These are phyloP conservation scores for Coemansia sp. DNA, from an alignment of 371 early-diverging fungal species.

Conservation along the genomic window DNA sequence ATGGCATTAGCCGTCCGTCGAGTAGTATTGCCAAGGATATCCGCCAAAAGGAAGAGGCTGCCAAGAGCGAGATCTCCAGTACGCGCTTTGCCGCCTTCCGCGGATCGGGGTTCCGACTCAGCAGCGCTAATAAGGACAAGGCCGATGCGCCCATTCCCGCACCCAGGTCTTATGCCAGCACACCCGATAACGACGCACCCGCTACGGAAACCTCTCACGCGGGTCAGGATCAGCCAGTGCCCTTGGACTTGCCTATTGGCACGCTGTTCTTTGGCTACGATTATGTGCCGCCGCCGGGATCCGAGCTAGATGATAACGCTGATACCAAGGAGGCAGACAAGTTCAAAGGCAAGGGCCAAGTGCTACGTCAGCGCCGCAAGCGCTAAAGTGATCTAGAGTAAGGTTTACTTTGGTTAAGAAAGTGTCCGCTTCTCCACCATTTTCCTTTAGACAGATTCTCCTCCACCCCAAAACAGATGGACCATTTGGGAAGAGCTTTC, in stretches of 20 bases:
- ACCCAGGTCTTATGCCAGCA: constrained; percentile 26
- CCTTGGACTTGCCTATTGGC: constrained; percentile 84
- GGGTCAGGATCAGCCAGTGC: constrained; percentile 59
- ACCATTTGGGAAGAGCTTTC: too few species aligned
- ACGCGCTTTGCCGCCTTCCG: constrained; percentile 35
- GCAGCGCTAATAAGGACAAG: background rate
- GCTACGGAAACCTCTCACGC: too few species aligned
- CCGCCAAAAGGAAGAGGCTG: constrained; percentile 18
- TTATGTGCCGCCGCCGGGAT: constrained; percentile 48
- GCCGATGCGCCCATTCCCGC: too few species aligned
- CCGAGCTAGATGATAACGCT: constrained; percentile 2
- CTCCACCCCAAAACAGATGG: too few species aligned
- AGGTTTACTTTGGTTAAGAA: too few species aligned
- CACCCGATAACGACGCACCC: background rate
- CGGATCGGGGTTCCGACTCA: constrained; percentile 20
- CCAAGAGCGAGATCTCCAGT: constrained; percentile 20
- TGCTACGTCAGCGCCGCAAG: constrained; percentile 40
- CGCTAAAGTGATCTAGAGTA: too few species aligned
- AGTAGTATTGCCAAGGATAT: constrained; percentile 40
- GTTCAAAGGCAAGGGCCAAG: constrained; percentile 44
- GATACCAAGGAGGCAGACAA: background rate
- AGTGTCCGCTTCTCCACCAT: too few species aligned
- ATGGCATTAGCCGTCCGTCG: constrained; percentile 6
- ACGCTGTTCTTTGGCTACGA: constrained; percentile 88
- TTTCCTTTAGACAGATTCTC: too few species aligned